Evolutionary conservation across 495 filamentous ascomycete genomes (phyloP), one percentile per base, ranked within the genome.

Genomic region (Trichocladium uniseriatum): DNA sequence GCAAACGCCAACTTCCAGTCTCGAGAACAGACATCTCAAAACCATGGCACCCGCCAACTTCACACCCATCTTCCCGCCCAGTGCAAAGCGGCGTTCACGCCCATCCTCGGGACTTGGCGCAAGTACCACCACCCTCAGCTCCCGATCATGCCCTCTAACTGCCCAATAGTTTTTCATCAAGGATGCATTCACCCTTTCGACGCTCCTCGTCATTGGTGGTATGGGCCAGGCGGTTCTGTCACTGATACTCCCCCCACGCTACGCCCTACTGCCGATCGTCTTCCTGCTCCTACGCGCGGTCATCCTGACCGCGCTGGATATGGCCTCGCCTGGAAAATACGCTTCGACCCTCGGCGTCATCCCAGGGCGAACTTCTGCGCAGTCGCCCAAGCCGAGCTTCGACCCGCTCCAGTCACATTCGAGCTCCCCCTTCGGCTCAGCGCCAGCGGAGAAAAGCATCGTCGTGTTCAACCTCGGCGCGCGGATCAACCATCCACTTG

Each of bases 161-260:
- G n/a, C n/a, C n/a, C n/a, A n/a, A n/a, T n/a, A n/a, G n/a, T n/a
- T n/a, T 18, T 18, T 58, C 11, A 19, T 60, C 19, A 61, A 63
- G 48, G 48, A 58, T 29, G 21, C 38, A 13, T 55, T 75, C 41
- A 58, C 59, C 21, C 41, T 75, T 15, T 54, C 62, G 11, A 70
- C 68, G 22, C 68, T 72, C 60, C 56, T 78, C 19, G 50, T 65
- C 15, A 22, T 76, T 6, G 74, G 72, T n/a, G 74, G 67, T 18
- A 21, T 68, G 21, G 43, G 55, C 7, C 72, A 76, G 53, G 58
- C 52, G n/a, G 6, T 65, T 6, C 39, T 70, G 11, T 64, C 64
- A 22, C 43, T 68, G 15, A n/a, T 74, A 60, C 49, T 73, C 58
- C 66, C 69, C 0, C 49, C 46, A 22, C 55, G 56, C 28, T 55